Evolutionary conservation across 345 rosid species (phyloP), one percentile per base, ranked within the genome.

Genomic region (Citrus australasica): DNA sequence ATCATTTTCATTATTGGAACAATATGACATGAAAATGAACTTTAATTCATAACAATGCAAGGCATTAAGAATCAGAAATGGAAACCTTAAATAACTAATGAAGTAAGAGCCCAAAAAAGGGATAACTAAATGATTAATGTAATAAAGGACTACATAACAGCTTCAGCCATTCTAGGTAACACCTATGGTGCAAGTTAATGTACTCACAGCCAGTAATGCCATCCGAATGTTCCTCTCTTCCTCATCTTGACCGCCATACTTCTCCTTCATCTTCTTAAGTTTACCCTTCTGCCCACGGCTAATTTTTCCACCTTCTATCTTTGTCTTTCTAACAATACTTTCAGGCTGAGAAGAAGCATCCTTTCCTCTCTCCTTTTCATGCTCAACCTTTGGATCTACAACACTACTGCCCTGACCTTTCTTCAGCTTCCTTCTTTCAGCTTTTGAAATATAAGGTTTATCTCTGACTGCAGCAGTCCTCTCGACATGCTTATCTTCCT

Each of bases 211-310:
- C 80, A 97, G 84, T 82, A 97, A 87, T 32, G 94, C 93, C 95
- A 97, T 92, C 73, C 95, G 86, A 70, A 91, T 91, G 72, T 81
- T 75, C 82, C 95, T 89, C 84, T 92, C 98, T 87, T 97, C 98
- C 86, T 97, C 99, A 56, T 97, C 99, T 84, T 97, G 99, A 85
- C 93, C 85, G 32, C 93, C 97, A 82, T 94, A 97, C 84, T 94
- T 97, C 88, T 94, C 98, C 91, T 97, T 94, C 87, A 94, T 97
- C 89, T 94, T 96, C 90, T 94, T 96, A 61, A 91, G 92, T 82
- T 94, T 96, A 53, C 97, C 86, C 81, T 76, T 91, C 87, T 92
- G 97, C 77, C 99, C 98, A 81, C 99, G 98, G 80, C 84, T 89
- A 71, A 90, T 32, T 85, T 92, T 96, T 73, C 89, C 95, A 76